These are phyloP conservation scores for Ceratocystis ficicola DNA, from an alignment of 2,329 filamentous ascomycete species.

Conservation along the genomic window DNA sequence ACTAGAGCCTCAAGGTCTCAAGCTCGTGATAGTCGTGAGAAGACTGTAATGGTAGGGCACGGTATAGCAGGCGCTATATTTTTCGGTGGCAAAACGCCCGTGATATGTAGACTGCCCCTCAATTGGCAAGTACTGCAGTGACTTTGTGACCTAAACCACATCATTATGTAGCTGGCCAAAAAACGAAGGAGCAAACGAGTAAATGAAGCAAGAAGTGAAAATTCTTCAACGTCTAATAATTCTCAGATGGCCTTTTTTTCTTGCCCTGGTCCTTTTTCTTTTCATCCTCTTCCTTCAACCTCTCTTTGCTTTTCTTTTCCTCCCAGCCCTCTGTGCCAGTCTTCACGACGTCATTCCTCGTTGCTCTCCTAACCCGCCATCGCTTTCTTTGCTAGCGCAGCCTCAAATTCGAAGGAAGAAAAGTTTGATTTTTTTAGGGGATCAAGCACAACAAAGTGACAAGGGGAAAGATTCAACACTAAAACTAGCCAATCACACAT, in stretches of 20 bases:
- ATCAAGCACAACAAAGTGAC: neutral
- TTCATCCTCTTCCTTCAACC: neutral
- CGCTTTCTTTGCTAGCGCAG: neutral
- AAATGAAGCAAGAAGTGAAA: constrained; percentile 5
- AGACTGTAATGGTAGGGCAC: neutral
- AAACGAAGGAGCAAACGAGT: neutral
- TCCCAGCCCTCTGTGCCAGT: neutral
- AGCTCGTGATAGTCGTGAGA: neutral
- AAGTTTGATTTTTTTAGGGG: constrained; percentile 4
- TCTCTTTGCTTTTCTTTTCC: neutral
- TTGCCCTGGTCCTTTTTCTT: neutral
- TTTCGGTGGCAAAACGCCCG: neutral
- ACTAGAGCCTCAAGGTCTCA: neutral
- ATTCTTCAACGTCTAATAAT: neutral
- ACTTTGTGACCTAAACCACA: neutral
- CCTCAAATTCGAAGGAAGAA: neutral
- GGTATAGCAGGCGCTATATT: neutral
- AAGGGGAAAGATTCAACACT: neutral
- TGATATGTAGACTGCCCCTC: neutral
- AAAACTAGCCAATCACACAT: neutral
- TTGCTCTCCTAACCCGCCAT: neutral
- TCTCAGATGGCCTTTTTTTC: neutral
- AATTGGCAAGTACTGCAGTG: neutral
- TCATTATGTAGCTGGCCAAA: neutral
- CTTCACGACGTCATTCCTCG: neutral